A percentile compares a stretch with the other conserved stretches of the same genome.
These are phyloP conservation scores for Lipomyces kockii DNA, from an alignment of 805 yeast genomes.

Conservation along the genomic window DNA sequence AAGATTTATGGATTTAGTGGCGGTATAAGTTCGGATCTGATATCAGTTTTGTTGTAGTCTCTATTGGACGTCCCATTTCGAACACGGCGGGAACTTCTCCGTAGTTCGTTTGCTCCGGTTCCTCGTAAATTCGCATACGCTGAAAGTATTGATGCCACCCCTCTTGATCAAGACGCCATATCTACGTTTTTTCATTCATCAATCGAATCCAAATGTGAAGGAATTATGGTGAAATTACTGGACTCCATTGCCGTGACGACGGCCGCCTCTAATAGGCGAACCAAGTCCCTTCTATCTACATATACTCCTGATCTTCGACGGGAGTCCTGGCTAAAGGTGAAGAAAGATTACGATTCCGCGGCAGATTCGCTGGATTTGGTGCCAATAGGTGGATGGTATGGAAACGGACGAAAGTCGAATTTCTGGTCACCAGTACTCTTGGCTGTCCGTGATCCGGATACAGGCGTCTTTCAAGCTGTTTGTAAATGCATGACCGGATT, in stretches of 20 bases:
- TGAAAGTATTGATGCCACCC: constrained; percentile 30
- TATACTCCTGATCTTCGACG: constrained; percentile 39
- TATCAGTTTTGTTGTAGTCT: constrained; percentile 9
- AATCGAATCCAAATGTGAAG: constrained; percentile 36
- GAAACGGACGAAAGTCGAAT: constrained; percentile 38
- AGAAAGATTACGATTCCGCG: constrained; percentile 38
- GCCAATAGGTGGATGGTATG: constrained; percentile 42
- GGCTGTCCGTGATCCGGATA: constrained; percentile 38
- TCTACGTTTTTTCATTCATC: constrained; percentile 31
- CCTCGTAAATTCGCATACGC: constrained; percentile 29
- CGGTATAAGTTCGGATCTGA: neutral
- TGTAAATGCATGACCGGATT: constrained; percentile 42
- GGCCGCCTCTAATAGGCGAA: constrained; percentile 2
- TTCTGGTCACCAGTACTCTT: constrained; percentile 41
- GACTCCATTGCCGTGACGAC: constrained; percentile 18
- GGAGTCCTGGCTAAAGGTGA: constrained; percentile 41
- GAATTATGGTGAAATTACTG: constrained; percentile 41
- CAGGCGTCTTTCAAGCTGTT: constrained; percentile 37
- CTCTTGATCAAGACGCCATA: constrained; percentile 27
- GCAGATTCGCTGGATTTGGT: constrained; percentile 40
- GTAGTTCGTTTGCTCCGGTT: constrained; percentile 17
- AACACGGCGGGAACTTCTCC: constrained; percentile 32
- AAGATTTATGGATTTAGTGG: neutral
- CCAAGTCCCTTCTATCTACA: constrained; percentile 31
- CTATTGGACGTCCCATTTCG: constrained; percentile 24